Evolutionary conservation across 768 basidiomycete genomes (phyloP).

Genomic region (Russula sp.): DNA sequence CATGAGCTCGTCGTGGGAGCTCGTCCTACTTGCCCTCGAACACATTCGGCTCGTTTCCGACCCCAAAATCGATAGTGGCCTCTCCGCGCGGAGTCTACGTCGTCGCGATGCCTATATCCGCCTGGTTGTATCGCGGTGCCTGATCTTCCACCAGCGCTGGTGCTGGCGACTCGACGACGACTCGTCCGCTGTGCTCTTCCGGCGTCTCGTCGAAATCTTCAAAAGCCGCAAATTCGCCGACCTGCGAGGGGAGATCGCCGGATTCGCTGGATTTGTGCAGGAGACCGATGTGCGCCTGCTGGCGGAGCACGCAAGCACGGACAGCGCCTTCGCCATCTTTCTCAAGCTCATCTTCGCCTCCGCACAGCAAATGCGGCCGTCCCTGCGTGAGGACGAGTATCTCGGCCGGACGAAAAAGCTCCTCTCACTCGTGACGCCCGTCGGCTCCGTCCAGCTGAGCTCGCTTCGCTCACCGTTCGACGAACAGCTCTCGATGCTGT

Average conservation of each 20-base stretch:
- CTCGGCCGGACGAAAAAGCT: slow-evolving; percentile 54
- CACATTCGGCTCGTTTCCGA: slow-evolving; percentile 50
- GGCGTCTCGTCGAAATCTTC: slow-evolving; percentile 63
- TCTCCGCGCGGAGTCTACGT: slow-evolving; percentile 34
- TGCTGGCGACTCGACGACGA: slow-evolving; percentile 57
- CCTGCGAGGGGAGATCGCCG: slow-evolving; percentile 49
- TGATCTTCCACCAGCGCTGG: slow-evolving; percentile 70
- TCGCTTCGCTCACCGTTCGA: slow-evolving; percentile 41
- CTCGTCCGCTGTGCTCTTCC: slow-evolving; percentile 50
- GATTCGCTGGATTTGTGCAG: slow-evolving; percentile 68
- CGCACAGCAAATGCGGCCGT: slow-evolving; percentile 31
- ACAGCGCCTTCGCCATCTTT: slow-evolving; percentile 73
- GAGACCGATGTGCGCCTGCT: slow-evolving; percentile 48
- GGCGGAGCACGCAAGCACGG: slow-evolving; percentile 40
- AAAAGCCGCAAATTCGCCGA: slow-evolving; percentile 69
- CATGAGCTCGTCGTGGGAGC: slow-evolving; percentile 57
- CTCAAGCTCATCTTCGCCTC: slow-evolving; percentile 76
- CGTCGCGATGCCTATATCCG: slow-evolving; percentile 67
- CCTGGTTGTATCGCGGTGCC: slow-evolving; percentile 62
- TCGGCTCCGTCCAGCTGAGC: slow-evolving; percentile 60
- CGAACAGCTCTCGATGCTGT: slow-evolving; percentile 63
- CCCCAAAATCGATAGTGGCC: slow-evolving; percentile 34
- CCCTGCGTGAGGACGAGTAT: slow-evolving; percentile 27
- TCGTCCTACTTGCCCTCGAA: slow-evolving; percentile 50
- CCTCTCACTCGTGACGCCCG: slow-evolving; percentile 62